phyloP scores from a whole-genome alignment of 441 rosid genomes.

The Populus tomentosa region DNA sequence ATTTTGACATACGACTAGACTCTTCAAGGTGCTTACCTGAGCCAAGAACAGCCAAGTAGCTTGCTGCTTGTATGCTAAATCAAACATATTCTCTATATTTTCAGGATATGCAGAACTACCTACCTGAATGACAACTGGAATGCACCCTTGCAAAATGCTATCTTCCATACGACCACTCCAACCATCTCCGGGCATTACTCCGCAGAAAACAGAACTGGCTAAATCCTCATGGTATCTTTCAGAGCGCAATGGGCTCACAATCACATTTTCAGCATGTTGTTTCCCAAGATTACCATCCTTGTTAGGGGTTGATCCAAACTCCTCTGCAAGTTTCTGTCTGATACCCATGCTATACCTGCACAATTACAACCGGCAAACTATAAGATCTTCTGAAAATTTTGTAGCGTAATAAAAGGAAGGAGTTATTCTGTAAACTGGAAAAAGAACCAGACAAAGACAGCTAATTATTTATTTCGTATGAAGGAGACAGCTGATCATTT shows the following conservation, averaged over 20 bases:
- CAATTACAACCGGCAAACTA: conserved; percentile 11
- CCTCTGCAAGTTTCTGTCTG: conserved; percentile 83
- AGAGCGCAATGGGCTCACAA: conserved; percentile 64
- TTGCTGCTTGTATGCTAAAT: background rate
- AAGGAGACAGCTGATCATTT: background rate
- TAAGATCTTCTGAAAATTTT: conserved; percentile 28
- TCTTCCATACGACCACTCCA: conserved; percentile 99
- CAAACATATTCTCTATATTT: background rate
- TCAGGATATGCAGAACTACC: background rate
- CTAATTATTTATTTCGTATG: conserved; percentile 7
- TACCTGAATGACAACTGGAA: conserved; percentile 97
- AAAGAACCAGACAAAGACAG: conserved; percentile 1
- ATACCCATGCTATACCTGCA: conserved; percentile 98
- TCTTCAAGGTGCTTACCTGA: background rate
- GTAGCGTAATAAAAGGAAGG: background rate
- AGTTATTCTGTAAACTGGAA: background rate
- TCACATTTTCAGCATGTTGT: conserved; percentile 72
- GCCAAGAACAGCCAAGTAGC: background rate
- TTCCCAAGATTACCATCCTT: conserved; percentile 90
- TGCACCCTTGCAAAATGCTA: conserved; percentile 92
- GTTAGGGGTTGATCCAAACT: conserved; percentile 93
- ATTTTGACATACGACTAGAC: background rate
- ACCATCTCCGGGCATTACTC: conserved; percentile 96
- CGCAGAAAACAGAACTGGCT: conserved; percentile 84
- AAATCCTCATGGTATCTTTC: conserved; percentile 60